phyloP scores from a whole-genome alignment of 2,329 filamentous ascomycete genomes.

The Juglanconis oblonga region DNA sequence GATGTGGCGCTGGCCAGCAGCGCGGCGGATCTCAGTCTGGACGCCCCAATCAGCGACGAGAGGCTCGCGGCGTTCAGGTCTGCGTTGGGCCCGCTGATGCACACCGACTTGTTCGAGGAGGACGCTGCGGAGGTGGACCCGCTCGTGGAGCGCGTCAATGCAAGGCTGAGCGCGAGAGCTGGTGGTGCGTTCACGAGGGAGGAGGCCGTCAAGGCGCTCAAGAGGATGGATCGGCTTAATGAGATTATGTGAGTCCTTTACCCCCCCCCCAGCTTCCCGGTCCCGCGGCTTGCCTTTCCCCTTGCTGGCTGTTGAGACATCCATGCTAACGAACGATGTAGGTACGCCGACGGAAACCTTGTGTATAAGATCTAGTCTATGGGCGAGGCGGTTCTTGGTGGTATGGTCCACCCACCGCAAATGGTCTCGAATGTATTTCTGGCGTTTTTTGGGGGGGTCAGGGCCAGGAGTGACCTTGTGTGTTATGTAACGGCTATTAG shows the following conservation, averaged over 20 bases:
- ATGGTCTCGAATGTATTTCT: neutral
- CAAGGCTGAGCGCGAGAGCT: slow-evolving; percentile 51
- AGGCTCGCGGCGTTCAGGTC: slow-evolving; percentile 75
- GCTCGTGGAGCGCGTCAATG: slow-evolving; percentile 78
- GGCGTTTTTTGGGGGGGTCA: neutral
- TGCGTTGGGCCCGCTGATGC: slow-evolving; percentile 78
- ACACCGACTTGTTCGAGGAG: slow-evolving; percentile 78
- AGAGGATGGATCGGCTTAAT: slow-evolving; percentile 77
- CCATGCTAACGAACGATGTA: slow-evolving; percentile 27
- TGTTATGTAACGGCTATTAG: neutral
- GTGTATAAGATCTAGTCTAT: slow-evolving; percentile 64
- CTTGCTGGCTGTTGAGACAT: neutral
- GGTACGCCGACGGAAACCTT: slow-evolving; percentile 59
- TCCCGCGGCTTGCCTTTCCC: neutral
- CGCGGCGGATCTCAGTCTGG: slow-evolving; percentile 40
- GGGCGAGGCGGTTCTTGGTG: neutral
- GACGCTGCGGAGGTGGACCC: slow-evolving; percentile 75
- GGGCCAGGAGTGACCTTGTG: neutral
- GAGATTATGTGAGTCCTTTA: slow-evolving; percentile 78
- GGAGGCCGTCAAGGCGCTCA: slow-evolving; percentile 76
- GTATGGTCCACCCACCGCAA: neutral
- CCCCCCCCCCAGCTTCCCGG: neutral
- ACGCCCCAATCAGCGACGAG: slow-evolving; percentile 52
- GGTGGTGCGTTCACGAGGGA: slow-evolving; percentile 62
- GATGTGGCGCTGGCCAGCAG: slow-evolving; percentile 43